These are phyloP conservation scores for Cladosporium oxysporum DNA, from an alignment of 2,329 filamentous ascomycete genomes.

Conservation along the genomic window DNA sequence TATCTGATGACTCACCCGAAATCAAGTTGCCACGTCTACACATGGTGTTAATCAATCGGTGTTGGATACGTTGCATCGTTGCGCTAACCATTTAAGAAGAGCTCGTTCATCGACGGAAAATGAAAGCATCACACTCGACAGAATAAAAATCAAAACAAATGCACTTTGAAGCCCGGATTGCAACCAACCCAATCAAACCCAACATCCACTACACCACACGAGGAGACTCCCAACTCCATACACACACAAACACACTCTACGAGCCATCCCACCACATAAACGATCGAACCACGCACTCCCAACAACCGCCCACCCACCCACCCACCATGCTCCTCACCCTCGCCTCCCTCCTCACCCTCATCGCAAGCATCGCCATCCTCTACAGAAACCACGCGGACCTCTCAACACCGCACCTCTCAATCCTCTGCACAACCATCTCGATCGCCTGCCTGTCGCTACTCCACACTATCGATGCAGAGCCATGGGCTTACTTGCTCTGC, in stretches of 20 bases:
- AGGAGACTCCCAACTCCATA: background rate
- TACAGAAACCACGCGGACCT: too few relatives aligned
- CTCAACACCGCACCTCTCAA: background rate
- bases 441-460: background rate
- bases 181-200: background rate
- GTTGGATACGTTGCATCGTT: background rate
- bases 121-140: background rate
- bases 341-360: background rate
- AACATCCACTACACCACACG: background rate
- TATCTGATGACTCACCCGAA: background rate
- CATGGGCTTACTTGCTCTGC: background rate
- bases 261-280: background rate
- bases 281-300: background rate
- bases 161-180: background rate
- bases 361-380: background rate
- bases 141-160: background rate
- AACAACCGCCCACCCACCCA: background rate
- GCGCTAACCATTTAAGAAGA: background rate
- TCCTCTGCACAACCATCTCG: background rate
- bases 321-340: background rate
- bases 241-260: background rate
- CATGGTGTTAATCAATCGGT: background rate
- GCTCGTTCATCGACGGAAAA: background rate
- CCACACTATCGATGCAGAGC: background rate
- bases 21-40: conserved; percentile 1